A percentile compares a stretch with the other conserved stretches of the same genome.
These are phyloP conservation scores for Phylloporus sp. DNA, from an alignment of 1,284 basidiomycete genomes.

Conservation along the genomic window DNA sequence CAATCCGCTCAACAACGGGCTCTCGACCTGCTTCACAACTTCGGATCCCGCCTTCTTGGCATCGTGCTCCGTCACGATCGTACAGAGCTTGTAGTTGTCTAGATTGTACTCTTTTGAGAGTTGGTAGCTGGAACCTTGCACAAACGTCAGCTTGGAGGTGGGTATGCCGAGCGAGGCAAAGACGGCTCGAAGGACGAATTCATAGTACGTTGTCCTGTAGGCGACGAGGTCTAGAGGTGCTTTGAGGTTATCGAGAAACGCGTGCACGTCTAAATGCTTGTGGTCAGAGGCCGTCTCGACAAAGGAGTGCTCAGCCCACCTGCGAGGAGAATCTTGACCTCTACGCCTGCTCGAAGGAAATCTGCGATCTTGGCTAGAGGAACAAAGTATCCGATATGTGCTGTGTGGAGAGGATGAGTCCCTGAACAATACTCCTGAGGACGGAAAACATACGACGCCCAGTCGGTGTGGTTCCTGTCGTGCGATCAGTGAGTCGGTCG, in stretches of 20 bases:
- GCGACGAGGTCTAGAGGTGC: slow-evolving; percentile 94
- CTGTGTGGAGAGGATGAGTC: slow-evolving; percentile 49
- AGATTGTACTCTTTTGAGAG: slow-evolving; percentile 91
- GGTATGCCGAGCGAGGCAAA: slow-evolving; percentile 93
- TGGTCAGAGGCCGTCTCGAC: slow-evolving; percentile 1
- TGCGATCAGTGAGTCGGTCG: slow-evolving; percentile 12
- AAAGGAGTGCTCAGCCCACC: slow-evolving; percentile 54
- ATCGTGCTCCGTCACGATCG: slow-evolving; percentile 93
- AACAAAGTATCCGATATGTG: slow-evolving; percentile 97
- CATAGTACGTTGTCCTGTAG: slow-evolving; percentile 92
- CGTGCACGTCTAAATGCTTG: slow-evolving; percentile 83
- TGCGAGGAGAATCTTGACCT: slow-evolving; percentile 90
- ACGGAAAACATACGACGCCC: slow-evolving; percentile 81
- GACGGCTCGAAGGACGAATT: slow-evolving; percentile 82
- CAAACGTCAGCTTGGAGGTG: slow-evolving; percentile 83
- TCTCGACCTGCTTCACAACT: slow-evolving; percentile 97
- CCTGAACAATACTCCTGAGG: background rate
- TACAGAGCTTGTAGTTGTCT: slow-evolving; percentile 92
- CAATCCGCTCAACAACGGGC: slow-evolving; percentile 88
- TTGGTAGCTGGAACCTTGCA: slow-evolving; percentile 93
- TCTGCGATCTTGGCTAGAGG: slow-evolving; percentile 96
- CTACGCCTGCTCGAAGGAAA: slow-evolving; percentile 91
- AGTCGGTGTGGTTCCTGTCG: slow-evolving; percentile 88
- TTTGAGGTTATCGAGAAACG: slow-evolving; percentile 98
- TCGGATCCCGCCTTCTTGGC: slow-evolving; percentile 99